Percentiles rank a stretch among this genome's conserved stretches.
Conservation (phyloP, 75 land plant species). For the Picea glauca region DNA sequence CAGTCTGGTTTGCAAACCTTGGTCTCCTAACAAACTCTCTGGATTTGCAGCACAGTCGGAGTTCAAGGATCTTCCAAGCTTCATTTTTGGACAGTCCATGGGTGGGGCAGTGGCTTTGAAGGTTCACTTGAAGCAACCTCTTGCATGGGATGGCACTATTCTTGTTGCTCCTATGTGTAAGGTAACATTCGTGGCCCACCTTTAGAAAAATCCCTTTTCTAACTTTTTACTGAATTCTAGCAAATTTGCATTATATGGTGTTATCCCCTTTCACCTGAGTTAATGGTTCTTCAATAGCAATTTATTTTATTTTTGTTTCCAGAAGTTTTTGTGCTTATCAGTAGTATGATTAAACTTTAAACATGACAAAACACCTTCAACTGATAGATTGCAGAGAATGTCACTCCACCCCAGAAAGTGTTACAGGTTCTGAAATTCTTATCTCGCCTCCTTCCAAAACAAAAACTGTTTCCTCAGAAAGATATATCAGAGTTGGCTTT, state of each 20-base stretch:
- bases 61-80: too few relatives aligned
- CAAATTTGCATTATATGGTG: neutral
- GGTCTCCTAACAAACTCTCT: too few relatives aligned
- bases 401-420: too few relatives aligned
- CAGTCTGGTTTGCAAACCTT: too few relatives aligned
- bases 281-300: neutral
- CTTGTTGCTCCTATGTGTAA: slow-evolving; percentile 25
- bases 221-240: neutral
- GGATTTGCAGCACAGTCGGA: slow-evolving; percentile 46
- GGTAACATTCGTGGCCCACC: slow-evolving; percentile 30
- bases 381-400: too few relatives aligned
- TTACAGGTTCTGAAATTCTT: slow-evolving; percentile 22
- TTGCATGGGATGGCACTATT: too few relatives aligned
- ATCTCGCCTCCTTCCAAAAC: slow-evolving; percentile 33
- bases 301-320: neutral
- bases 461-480: too few relatives aligned
- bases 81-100: too few relatives aligned
- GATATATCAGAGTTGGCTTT: too few relatives aligned
- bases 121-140: too few relatives aligned
- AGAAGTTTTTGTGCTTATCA: neutral
- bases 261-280: neutral
- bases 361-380: neutral
- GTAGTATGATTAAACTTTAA: neutral
- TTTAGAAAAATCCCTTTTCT: neutral
- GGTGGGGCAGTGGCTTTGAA: too few relatives aligned